Base-by-base conservation (phyloP, 129 eudicot species). In the Chrysanthemum makinoi region DNA sequence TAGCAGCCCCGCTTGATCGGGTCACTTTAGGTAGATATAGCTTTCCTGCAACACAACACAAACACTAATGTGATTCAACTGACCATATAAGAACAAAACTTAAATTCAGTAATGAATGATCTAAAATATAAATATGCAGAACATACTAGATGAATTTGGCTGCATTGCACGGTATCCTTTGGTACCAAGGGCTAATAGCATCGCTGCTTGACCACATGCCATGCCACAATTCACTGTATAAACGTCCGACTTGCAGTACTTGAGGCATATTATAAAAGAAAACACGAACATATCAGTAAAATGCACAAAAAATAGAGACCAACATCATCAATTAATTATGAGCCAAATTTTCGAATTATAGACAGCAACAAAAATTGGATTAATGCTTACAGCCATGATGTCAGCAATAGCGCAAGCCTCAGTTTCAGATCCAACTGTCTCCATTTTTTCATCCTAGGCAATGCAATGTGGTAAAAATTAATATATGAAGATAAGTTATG, bases 181-280 rank as follows among this genome's bases (percentile, higher is more conserved):
- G 48, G 77, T 66, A 80, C 97, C 97, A 63, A 91, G 90, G 26
- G 96, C 62, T 35, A 91, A 83, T 61, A 91, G 86, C 97, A 91
- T 88, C 70, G 93, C 97, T 66, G 97, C 97, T 86, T 88, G 97
- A 80, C 97, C 97, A 79, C 71, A 86, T 44, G 97, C 97, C 94
- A 78, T 84, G 30, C 86, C 91, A 57, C 75, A 60, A 61, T 91
- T 91, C 69, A 91, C 84, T 0, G 97, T 91, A 72, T 86, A 86
- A 15, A 88, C 90, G 13, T 80, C 81, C 47, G 96, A 67, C 76
- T 82, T 84, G 80, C 87, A 76, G 62, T 70, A 84, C 96, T 88
- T 70, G 58, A 63, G 57, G 62, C 46, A 39, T 12, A n/a, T 51
- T 51, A 30, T 58, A 48, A 9, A 57, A 2, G 66, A 71, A 66